These are phyloP conservation scores for Erodium chrysanthum DNA, from an alignment of 441 rosid species.

Conservation along the genomic window DNA sequence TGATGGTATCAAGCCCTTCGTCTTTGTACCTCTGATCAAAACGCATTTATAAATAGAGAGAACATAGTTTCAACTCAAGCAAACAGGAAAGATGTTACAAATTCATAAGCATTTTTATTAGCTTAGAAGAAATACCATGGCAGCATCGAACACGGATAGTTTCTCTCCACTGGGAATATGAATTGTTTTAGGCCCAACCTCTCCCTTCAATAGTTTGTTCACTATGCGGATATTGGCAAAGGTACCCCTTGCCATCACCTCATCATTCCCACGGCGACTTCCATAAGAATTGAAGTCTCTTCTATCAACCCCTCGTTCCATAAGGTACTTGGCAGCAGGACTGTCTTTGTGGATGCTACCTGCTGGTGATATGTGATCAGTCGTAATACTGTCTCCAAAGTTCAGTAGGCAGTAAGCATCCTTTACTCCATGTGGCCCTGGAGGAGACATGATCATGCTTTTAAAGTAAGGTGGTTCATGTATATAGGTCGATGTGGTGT, in stretches of 20 bases:
- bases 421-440: slow-evolving; percentile 76
- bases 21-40: slow-evolving; percentile 34
- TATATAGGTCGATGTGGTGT: slow-evolving; percentile 73
- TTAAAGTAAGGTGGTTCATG: slow-evolving; percentile 91
- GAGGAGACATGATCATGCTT: slow-evolving; percentile 87
- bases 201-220: slow-evolving; percentile 70
- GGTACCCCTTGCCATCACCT: slow-evolving; percentile 83
- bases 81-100: no score
- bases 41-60: neutral
- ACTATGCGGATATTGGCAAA: slow-evolving; percentile 75
- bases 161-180: slow-evolving; percentile 80
- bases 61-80: neutral
- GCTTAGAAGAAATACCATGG: slow-evolving; percentile 43
- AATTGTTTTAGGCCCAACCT: slow-evolving; percentile 82
- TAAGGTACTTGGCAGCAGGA: slow-evolving; percentile 76
- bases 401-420: slow-evolving; percentile 72
- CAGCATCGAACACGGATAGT: slow-evolving; percentile 74
- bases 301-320: slow-evolving; percentile 70
- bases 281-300: slow-evolving; percentile 84
- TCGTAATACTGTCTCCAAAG: slow-evolving; percentile 84
- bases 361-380: slow-evolving; percentile 92
- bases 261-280: slow-evolving; percentile 85
- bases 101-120: neutral
- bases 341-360: slow-evolving; percentile 88
- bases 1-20: slow-evolving; percentile 55